phyloP scores from a whole-genome alignment of 805 yeast species.

The Saccharomycopsis sp. region DNA sequence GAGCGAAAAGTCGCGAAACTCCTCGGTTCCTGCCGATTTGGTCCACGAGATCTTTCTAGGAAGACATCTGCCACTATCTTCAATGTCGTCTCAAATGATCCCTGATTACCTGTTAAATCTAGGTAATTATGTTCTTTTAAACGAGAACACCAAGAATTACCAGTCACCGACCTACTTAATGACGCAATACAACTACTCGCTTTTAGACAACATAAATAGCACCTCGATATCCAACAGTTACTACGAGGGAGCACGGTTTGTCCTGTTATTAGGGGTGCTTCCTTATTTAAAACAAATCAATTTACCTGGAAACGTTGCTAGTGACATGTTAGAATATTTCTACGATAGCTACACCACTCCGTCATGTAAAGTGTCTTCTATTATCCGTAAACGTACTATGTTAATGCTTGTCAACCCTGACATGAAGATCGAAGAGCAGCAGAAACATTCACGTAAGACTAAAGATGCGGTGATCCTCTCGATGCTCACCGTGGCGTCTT shows the following conservation, averaged over 20 bases:
- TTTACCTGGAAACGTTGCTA: slow-evolving; percentile 17
- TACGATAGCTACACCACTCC: slow-evolving; percentile 4
- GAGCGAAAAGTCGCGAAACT: background rate
- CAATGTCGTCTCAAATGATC: background rate
- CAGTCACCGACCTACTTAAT: slow-evolving; percentile 6
- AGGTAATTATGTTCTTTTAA: slow-evolving; percentile 5
- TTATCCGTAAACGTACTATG: slow-evolving; percentile 10
- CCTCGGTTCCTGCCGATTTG: background rate
- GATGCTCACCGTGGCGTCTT: slow-evolving; percentile 10
- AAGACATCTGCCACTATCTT: background rate
- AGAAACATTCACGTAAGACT: slow-evolving; percentile 1
- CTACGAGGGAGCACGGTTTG: slow-evolving; percentile 7
- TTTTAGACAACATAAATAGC: slow-evolving; percentile 4
- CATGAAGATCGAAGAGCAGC: slow-evolving; percentile 8
- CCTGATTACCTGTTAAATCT: slow-evolving; percentile 9
- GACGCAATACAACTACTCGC: slow-evolving; percentile 8
- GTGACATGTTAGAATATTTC: slow-evolving; percentile 16
- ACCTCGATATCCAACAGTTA: background rate
- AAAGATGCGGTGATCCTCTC: slow-evolving; percentile 8
- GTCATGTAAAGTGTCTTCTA: slow-evolving; percentile 6
- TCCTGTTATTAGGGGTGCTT: background rate
- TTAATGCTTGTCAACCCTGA: slow-evolving; percentile 7
- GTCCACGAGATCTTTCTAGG: background rate
- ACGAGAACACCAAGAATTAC: background rate
- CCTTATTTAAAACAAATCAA: slow-evolving; percentile 5